Evolutionary conservation across 176 grass and related monocot genomes (phyloP).

Genomic region (Tillandsia leiboldiana): DNA sequence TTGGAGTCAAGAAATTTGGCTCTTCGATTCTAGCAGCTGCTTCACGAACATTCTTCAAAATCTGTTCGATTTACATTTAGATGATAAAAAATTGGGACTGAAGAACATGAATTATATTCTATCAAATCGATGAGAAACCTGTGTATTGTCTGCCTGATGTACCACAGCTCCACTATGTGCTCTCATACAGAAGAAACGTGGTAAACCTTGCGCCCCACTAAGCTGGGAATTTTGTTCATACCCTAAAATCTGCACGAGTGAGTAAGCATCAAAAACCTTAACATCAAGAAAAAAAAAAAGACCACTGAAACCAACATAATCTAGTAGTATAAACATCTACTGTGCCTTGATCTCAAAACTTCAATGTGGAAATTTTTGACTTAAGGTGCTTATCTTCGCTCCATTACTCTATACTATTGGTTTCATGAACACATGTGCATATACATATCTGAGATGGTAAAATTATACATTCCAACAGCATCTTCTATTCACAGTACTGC

Average conservation of each 20-base stretch:
- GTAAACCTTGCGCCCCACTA: slow-evolving; percentile 17
- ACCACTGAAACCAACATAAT: background rate
- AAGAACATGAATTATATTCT: background rate
- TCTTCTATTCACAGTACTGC: too few species aligned
- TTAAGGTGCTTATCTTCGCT: too few species aligned
- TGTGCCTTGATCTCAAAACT: background rate
- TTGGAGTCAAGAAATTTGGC: slow-evolving; percentile 14
- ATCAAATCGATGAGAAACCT: slow-evolving; percentile 10
- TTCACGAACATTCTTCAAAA: slow-evolving; percentile 14
- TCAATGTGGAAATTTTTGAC: too few species aligned
- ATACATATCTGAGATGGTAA: too few species aligned
- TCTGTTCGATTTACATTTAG: slow-evolving; percentile 13
- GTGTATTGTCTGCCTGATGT: slow-evolving; percentile 6
- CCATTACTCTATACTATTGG: too few species aligned
- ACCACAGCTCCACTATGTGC: slow-evolving; percentile 18
- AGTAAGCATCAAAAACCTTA: slow-evolving; percentile 5
- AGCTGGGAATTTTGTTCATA: slow-evolving; percentile 28
- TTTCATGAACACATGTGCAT: too few species aligned
- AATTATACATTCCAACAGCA: too few species aligned
- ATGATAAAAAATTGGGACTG: background rate
- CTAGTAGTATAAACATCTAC: background rate
- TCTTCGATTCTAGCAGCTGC: slow-evolving; percentile 15
- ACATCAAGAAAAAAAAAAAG: background rate
- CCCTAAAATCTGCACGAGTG: slow-evolving; percentile 29
- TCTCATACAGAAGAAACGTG: slow-evolving; percentile 41